A percentile compares a stretch with the other conserved stretches of the same genome.
phyloP scores from a whole-genome alignment of 495 filamentous ascomycete genomes.

The Trichoderma asperelloides region DNA sequence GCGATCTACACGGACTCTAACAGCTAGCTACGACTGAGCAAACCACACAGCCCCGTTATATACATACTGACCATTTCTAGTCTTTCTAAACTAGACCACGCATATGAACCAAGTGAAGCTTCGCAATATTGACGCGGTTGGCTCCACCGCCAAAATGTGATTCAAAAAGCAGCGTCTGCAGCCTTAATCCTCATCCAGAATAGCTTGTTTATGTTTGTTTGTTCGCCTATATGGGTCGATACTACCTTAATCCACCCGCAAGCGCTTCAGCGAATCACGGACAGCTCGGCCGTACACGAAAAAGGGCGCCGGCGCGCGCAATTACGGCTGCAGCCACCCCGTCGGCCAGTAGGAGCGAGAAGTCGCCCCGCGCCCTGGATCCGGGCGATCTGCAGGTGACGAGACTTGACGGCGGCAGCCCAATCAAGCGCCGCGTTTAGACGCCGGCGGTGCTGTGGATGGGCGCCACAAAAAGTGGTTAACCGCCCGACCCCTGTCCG shows the following conservation, averaged over 20 bases:
- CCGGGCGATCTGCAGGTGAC: constrained; percentile 1
- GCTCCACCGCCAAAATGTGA: background rate
- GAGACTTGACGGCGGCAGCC: constrained; percentile 3
- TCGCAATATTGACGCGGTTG: background rate
- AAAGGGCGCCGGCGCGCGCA: background rate
- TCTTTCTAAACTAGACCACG: background rate
- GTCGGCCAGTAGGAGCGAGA: background rate
- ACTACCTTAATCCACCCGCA: background rate
- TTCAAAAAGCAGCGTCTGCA: background rate
- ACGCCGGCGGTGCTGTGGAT: constrained; percentile 4
- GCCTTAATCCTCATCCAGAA: background rate
- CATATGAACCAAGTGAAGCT: background rate
- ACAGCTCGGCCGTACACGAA: background rate
- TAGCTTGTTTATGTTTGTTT: constrained; percentile 2
- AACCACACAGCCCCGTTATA: background rate
- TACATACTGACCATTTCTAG: background rate
- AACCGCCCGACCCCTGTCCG: constrained; percentile 1
- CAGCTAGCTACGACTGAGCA: background rate
- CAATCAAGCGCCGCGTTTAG: constrained; percentile 7
- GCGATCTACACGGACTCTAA: too few species aligned
- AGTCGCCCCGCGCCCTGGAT: background rate
- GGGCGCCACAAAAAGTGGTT: background rate
- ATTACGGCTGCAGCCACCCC: background rate
- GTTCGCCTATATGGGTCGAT: constrained; percentile 1
- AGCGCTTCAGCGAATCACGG: constrained; percentile 3